Base-by-base conservation (phyloP, 2,329 filamentous ascomycete genomes). In the Pseudogymnoascus sp. region DNA sequence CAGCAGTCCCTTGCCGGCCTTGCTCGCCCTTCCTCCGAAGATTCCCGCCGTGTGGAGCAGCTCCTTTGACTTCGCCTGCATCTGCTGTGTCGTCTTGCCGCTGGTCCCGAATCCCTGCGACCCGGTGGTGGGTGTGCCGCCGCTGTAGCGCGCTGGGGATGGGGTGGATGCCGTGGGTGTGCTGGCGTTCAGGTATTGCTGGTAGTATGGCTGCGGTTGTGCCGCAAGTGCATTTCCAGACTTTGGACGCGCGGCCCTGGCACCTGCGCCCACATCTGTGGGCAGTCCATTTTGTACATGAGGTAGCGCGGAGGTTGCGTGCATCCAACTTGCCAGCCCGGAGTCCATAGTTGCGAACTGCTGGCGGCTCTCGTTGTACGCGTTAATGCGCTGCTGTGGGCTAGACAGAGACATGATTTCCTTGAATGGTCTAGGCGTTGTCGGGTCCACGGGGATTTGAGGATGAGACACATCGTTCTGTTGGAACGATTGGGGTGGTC, bases 1-100 rank as follows among this genome's bases (percentile, higher is more conserved):
- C 74, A 97, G 87, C 66, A 97, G 76, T 60, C 92, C 93, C 78
- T 96, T 96, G 58, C 92, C 92, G 63, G 91, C 91, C 71, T 90
- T 91, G 66, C 84, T 83, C 33, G 85, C 86, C 70, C 87, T 88
- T 25, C 85, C 85, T 64, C 86, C 83, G 63, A 88, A 78, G 15
- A 85, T 77, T 61, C 91, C 91, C 61, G 92, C 92, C 21, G 88
- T 88, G 67, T 94, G 90, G 72, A 97, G 81, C 29, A 97, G 78
- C 70, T 95, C 92, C 77, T 96, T 97, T 73, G 92, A 87, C 78
- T 92, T 93, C 39, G 87, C 83, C 68, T 75, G 63, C 71, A 75
- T 65, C 75, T 77, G 64, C 68, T 73, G 65, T 25, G 65, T 68
- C n/a, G 68, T 69, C n/a, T 70, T 61, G 17, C 25, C 15, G 13